Base-by-base conservation (phyloP, 1,284 basidiomycete species). In the Peniophora sp. region DNA sequence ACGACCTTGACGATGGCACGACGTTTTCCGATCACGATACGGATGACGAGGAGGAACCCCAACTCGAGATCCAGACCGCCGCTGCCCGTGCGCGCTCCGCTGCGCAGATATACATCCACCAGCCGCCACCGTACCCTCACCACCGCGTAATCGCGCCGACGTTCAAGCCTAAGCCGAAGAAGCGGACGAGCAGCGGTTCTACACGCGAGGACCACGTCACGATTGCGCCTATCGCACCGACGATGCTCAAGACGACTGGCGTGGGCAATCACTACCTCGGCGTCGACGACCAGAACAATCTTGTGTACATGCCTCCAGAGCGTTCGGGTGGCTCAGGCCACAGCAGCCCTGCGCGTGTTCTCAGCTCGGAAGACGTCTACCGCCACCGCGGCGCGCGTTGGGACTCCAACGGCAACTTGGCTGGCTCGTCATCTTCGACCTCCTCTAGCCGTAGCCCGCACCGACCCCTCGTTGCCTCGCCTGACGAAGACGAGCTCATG, bases 141-240 rank as follows among this genome's bases (percentile, higher is more conserved):
- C 50, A 54, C 54, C 45, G 49, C 10, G 46, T n/a, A 58, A 53
- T 22, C 48, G 51, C 50, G 54, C 51, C 55, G 55, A 3, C 54
- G 57, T 39, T 48, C 47, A 47, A 58, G 46, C 49, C 52, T 63
- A 47, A 65, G 9, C 56, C 63, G 8, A 55, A 70, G 56, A 59
- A 66, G 49, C 70, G 69, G 35, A 66, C 70, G 11, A 53, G 61
- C 16, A 72, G 70, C 27, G 61, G 65, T 16, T 73, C 78, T 20
- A 41, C 16, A 16, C 27, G 27, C 12, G 72, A 75, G 41, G 80
- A 83, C 44, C 78, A 85, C 52, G 76, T 92, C 55, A 96, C 93
- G 3, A 99, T 98, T 56, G 94, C 93, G 12, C 89, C 92, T 45
- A 95, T 99, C 56, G 89, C 94, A 0, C 96, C 96, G 0, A 95